Base-by-base conservation (phyloP, 2,329 filamentous ascomycete genomes). In the Neurospora sp. region DNA sequence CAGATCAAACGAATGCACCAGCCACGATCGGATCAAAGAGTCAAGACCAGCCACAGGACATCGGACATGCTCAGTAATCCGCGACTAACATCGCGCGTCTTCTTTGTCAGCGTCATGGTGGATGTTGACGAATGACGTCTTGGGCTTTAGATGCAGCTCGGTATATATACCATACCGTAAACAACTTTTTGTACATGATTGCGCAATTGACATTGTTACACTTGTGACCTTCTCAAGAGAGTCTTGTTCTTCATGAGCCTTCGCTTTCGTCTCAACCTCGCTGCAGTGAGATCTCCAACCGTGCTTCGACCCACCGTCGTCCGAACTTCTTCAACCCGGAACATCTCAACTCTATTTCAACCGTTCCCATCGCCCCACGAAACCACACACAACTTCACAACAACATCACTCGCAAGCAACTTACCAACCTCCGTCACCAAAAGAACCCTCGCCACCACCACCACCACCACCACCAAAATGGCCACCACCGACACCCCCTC, bases 401-500 rank as follows among this genome's bases (percentile, higher is more conserved):
- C 38, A 39, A 6, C 38, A 39, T 33, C 28, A 33, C 40, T 39
- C 38, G 38, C 40, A 9, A n/a, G n/a, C 40, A 43, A 43, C 17
- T 43, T 43, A n/a, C 17, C 40, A 19, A 19, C n/a, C 9, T 8
- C 10, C 9, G 11, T 11, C 46, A 28, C 46, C 19, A 28, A 58
- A 28, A 23, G 46, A 58, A 28, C 46, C 19, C 5, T 58, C 13
- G 17, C 3, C 11, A 52, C 42, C 42, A 52, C 19, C 10, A 23
- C 43, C 0, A 3, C 46, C 23, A 58, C 52, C 7, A 15, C 40
- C 15, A 42, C 11, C 28, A 67, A 36, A 52, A 28, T 58, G 70
- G 71, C 52, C 2, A 67, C 72, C 70, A 70, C 75, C 19, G 19
- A 28, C 28, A 28, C 28, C 28, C 28, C 28, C 28, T 28, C 28